These are phyloP conservation scores for Lipomyces chichibuensis DNA, from an alignment of 805 yeast species.

Conservation along the genomic window DNA sequence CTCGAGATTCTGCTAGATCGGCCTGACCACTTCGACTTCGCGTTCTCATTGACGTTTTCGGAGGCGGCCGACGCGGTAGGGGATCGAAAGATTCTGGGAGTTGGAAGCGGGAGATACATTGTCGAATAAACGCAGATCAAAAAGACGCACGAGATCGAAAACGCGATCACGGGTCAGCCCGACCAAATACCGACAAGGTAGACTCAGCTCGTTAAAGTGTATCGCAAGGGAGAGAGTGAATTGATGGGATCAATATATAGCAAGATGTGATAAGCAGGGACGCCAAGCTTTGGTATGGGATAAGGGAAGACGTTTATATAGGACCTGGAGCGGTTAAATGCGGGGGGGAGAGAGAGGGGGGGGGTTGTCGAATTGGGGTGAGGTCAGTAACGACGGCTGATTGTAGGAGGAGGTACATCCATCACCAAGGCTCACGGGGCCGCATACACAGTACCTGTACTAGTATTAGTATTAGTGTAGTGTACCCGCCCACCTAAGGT, in stretches of 20 bases:
- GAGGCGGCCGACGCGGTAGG: conserved; percentile 1
- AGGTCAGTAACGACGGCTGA: not conserved
- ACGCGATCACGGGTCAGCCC: not conserved
- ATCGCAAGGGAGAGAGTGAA: not conserved
- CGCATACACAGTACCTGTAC: no score
- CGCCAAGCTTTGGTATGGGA: not conserved
- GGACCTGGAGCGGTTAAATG: not conserved
- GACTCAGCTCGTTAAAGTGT: not conserved
- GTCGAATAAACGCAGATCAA: not conserved
- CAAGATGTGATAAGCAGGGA: not conserved
- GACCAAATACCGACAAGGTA: not conserved
- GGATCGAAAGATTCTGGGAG: conserved; percentile 17
- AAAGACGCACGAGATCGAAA: not conserved
- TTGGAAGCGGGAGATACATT: conserved; percentile 21
- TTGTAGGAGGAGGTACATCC: no score
- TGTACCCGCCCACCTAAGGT: no score
- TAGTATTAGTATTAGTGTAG: no score
- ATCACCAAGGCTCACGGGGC: no score
- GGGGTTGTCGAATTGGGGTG: not conserved
- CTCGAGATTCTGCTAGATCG: not conserved
- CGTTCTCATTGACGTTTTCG: not conserved
- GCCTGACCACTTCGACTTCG: not conserved
- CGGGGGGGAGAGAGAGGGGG: not conserved
- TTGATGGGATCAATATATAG: not conserved
- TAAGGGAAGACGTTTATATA: not conserved